These are phyloP conservation scores for Thraustochytrium striatum DNA, from an alignment of 352 stramenopile species.

Conservation along the genomic window DNA sequence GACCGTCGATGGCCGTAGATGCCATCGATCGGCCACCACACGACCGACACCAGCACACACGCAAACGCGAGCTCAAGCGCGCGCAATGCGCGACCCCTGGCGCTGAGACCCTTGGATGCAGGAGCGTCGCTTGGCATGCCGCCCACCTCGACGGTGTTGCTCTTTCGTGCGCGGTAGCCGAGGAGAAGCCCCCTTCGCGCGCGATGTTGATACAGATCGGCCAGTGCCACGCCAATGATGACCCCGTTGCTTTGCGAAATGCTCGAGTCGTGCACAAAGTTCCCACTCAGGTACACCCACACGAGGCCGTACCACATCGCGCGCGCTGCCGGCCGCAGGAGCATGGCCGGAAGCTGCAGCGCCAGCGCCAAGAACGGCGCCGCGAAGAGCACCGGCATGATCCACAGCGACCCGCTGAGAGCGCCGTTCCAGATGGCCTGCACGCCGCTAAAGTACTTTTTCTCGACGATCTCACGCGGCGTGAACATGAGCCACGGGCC, in stretches of 20 bases:
- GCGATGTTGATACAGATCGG: conserved; percentile 26
- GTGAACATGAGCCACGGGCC: conserved; percentile 11
- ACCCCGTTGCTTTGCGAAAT: conserved; percentile 3
- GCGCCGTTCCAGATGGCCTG: conserved; percentile 7
- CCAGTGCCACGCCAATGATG: conserved; percentile 3
- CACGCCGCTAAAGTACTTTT: background rate
- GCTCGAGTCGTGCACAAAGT: background rate
- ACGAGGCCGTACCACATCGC: background rate
- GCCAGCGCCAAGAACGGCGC: conserved; percentile 27
- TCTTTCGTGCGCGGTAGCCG: no score
- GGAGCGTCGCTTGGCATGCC: no score
- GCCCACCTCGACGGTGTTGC: no score
- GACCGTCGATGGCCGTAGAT: conserved; percentile 6
- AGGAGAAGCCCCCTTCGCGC: background rate
- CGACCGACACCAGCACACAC: background rate
- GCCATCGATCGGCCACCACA: background rate
- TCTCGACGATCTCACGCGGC: background rate
- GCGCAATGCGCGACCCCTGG: no score
- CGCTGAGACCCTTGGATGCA: no score
- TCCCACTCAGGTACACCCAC: conserved; percentile 13
- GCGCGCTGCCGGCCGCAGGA: background rate
- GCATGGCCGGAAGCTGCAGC: background rate
- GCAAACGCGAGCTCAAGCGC: background rate
- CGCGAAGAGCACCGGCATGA: conserved; percentile 7
- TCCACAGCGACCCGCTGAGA: conserved; percentile 17